Conservation (phyloP, 1,284 basidiomycete species). For the Phlebopus sp. region DNA sequence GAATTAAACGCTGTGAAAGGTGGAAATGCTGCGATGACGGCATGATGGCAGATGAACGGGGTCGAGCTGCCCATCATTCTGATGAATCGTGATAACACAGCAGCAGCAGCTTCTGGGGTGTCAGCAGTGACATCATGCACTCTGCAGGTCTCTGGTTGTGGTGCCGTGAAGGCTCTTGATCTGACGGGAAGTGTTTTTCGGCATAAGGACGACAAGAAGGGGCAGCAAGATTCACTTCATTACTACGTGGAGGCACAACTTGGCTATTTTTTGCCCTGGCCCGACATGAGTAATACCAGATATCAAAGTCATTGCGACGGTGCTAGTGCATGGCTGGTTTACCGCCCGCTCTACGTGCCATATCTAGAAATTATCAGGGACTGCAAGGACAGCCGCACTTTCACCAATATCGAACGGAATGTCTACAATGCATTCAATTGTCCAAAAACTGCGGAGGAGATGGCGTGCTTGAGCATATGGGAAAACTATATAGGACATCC, state of each 20-base stretch:
- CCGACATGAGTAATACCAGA: slow-evolving; percentile 26
- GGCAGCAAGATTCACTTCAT: slow-evolving; percentile 19
- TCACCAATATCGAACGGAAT: too few species aligned
- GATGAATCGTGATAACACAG: slow-evolving; percentile 26
- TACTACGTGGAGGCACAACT: not conserved
- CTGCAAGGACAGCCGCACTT: slow-evolving; percentile 22
- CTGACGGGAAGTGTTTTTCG: slow-evolving; percentile 27
- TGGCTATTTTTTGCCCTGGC: slow-evolving; percentile 6
- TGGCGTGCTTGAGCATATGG: too few species aligned
- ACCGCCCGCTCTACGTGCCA: slow-evolving; percentile 16
- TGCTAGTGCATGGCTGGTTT: too few species aligned
- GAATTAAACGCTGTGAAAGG: slow-evolving; percentile 37
- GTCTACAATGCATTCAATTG: too few species aligned
- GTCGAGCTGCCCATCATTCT: slow-evolving; percentile 21
- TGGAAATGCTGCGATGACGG: slow-evolving; percentile 26
- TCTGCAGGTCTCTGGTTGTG: slow-evolving; percentile 16
- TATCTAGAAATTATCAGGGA: slow-evolving; percentile 24
- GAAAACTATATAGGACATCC: too few species aligned
- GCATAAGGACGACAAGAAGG: slow-evolving; percentile 32
- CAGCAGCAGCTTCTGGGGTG: slow-evolving; percentile 5
- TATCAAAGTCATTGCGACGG: too few species aligned
- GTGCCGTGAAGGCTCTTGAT: slow-evolving; percentile 26
- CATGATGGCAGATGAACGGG: slow-evolving; percentile 18
- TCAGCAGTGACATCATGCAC: slow-evolving; percentile 13
- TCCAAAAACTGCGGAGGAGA: too few species aligned